Base-by-base conservation (phyloP, 768 basidiomycete genomes). In the Auricularia auricula-judae region DNA sequence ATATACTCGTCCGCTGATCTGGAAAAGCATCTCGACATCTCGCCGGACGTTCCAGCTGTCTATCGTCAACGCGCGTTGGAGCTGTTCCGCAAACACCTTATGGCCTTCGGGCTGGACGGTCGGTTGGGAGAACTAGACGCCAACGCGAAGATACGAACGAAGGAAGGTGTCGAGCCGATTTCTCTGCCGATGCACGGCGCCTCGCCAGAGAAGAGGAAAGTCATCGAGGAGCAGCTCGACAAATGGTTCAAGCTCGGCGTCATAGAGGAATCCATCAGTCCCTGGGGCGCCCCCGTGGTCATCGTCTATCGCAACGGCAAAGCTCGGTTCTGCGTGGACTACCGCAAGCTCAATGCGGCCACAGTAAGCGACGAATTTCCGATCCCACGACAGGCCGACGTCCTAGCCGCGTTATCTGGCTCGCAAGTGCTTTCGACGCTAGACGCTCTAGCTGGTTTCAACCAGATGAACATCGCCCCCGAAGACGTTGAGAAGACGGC, bases 361-460 rank as follows among this genome's bases (percentile, higher is more conserved):
- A 71, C 71, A 0, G 65, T 74, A 1, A 65, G 70, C 0, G 72
- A 74, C 56, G 70, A 74, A 66, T 74, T 72, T 47, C 73, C 73
- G 16, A 66, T 74, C 11, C 73, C 73, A 1, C 54, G 68, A 29
- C 73, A 74, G 60, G 36, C 54, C 1, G 70, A 71, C 16, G 73
- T 75, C 0, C 60, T 74, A 3, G 73, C 74, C 63, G 70, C 73
- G 0, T 62, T 78, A 4, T 66, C 68, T 0, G 77, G 75, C 0
- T 65, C 71, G 3, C 73, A 76, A 62, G 69, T 67, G 4, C 66
- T 80, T 0, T 71, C 76, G 0, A 70, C 75, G 0, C 66, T 80
- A 4, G 76, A 79, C 66, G 75, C 76, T 0, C 63, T 76, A 0
- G 71, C 79, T 0, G 77, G 79, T 7, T 81, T 80, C 63, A 78